These are phyloP conservation scores for Zygoascus flipseniorum DNA, from an alignment of 805 yeast species.

Conservation along the genomic window DNA sequence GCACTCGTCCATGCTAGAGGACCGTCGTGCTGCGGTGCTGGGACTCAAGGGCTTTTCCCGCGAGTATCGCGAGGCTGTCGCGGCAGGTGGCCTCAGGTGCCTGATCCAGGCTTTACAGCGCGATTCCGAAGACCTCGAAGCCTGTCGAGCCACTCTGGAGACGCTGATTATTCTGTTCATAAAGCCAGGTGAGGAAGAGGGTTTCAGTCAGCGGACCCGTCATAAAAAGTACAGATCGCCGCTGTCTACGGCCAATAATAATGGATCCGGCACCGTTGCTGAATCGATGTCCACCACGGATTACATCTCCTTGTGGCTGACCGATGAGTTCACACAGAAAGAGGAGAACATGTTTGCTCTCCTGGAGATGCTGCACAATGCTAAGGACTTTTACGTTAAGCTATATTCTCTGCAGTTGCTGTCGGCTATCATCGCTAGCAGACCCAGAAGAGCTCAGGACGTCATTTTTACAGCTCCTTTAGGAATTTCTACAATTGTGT, in stretches of 20 bases:
- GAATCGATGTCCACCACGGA: conserved; percentile 31
- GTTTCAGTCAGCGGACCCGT: conserved; percentile 25
- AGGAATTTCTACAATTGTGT: conserved; percentile 69
- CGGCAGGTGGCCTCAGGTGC: conserved; percentile 76
- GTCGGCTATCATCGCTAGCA: conserved; percentile 71
- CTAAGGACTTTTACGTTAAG: conserved; percentile 63
- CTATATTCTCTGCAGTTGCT: conserved; percentile 77
- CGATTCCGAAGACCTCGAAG: conserved; percentile 61
- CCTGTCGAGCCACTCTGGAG: conserved; percentile 74
- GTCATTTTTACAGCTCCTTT: conserved; percentile 64
- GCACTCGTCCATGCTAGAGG: conserved; percentile 73
- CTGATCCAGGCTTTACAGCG: conserved; percentile 55
- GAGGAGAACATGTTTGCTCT: conserved; percentile 39
- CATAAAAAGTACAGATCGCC: conserved; percentile 24
- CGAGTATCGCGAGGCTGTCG: conserved; percentile 82
- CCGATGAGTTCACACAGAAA: conserved; percentile 75
- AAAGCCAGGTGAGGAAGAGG: conserved; percentile 31
- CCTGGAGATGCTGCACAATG: conserved; percentile 41
- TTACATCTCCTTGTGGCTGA: conserved; percentile 88
- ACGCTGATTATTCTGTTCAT: conserved; percentile 76
- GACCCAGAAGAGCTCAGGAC: conserved; percentile 68
- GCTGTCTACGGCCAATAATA: conserved; percentile 3
- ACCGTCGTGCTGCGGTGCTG: conserved; percentile 83
- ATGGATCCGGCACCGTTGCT: background rate
- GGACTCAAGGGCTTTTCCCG: conserved; percentile 84